phyloP scores from a whole-genome alignment of 495 filamentous ascomycete species.

The Penicillium ochrochloron region DNA sequence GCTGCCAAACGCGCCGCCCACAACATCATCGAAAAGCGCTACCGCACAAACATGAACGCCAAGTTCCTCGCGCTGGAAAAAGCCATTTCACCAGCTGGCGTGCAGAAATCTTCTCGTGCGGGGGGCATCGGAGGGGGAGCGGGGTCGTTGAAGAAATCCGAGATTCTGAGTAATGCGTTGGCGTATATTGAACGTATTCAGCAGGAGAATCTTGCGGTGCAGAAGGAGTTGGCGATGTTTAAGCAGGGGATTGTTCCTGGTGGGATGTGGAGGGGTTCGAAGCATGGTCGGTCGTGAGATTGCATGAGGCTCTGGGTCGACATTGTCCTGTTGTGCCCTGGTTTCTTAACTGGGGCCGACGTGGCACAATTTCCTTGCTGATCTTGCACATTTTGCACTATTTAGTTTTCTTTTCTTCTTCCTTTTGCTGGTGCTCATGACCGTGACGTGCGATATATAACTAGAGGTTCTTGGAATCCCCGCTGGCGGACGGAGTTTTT shows the following conservation, averaged over 20 bases:
- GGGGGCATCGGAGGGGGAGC: slow-evolving; percentile 28
- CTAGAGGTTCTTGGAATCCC: slow-evolving; percentile 9
- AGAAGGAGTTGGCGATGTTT: slow-evolving; percentile 44
- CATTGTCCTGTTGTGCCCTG: not conserved
- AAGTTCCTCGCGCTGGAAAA: slow-evolving; percentile 53
- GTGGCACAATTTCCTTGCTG: not conserved
- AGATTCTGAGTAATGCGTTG: slow-evolving; percentile 69
- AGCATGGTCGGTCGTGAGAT: slow-evolving; percentile 20
- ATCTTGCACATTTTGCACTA: slow-evolving; percentile 1
- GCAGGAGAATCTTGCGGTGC: slow-evolving; percentile 44
- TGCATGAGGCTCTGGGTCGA: not conserved
- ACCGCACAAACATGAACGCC: slow-evolving; percentile 59
- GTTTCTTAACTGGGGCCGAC: not conserved
- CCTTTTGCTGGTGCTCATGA: slow-evolving; percentile 19
- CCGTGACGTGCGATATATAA: slow-evolving; percentile 28
- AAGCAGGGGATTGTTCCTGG: slow-evolving; percentile 42
- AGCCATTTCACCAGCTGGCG: slow-evolving; percentile 38
- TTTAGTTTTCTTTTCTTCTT: slow-evolving; percentile 6
- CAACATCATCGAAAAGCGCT: slow-evolving; percentile 59
- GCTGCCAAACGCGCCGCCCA: slow-evolving; percentile 56
- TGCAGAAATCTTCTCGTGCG: slow-evolving; percentile 33
- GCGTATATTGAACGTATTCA: slow-evolving; percentile 67
- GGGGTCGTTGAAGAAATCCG: slow-evolving; percentile 52
- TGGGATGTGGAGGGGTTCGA: slow-evolving; percentile 37
- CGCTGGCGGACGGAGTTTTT: slow-evolving; percentile 4